Evolutionary conservation across 139 green algal species (phyloP), one percentile per base, ranked within the genome.

Genomic region (Limnomonas spitsbergensis): DNA sequence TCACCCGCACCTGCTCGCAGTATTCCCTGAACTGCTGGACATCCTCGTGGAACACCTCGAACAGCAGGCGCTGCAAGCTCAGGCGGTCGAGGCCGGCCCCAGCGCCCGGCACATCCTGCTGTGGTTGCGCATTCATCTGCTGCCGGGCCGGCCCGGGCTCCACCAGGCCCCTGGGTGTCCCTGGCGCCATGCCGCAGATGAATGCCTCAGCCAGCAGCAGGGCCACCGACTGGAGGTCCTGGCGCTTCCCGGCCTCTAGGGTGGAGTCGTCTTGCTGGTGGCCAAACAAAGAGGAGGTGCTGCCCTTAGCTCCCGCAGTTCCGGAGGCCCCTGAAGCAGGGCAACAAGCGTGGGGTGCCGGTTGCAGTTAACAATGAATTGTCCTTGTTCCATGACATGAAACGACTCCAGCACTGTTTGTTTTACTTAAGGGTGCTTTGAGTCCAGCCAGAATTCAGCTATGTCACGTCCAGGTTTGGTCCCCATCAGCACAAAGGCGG

Each of bases 191-290:
- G 52, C 38, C 54, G 24, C 38, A 38, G 26, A 42, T 34, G 27
- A 84, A 84, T 7, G 67, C 38, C 78, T 87, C 82, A 1, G 71
- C 56, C 36, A 87, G 75, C 42, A 82, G 73, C 40, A 87, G 36
- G 4, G 35, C 68, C 7, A 4, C 9, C 4, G 68, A 26, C 36
- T 74, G 68, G 4, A 74, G 68, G 68, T 74, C 68, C 68, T 74
- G 29, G 4, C 35, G 35, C 36, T 47, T 74, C 29, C 68, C 68
- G 14, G 68, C 35, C 24, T 29, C 36, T n/a, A 74, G 68, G 4
- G 35, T 32, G 34, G 71, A 32, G 34, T 72, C 77, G 26, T 75
- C 77, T 3, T 4, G 24, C 24, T 74, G 68, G n/a, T 24, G 14
- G 27, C 56, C 56, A 38, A 70, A 36, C 7, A 32, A 6, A 27